Evolutionary conservation across 2,329 filamentous ascomycete genomes (phyloP).

Genomic region (Macrophomina phaseolina): DNA sequence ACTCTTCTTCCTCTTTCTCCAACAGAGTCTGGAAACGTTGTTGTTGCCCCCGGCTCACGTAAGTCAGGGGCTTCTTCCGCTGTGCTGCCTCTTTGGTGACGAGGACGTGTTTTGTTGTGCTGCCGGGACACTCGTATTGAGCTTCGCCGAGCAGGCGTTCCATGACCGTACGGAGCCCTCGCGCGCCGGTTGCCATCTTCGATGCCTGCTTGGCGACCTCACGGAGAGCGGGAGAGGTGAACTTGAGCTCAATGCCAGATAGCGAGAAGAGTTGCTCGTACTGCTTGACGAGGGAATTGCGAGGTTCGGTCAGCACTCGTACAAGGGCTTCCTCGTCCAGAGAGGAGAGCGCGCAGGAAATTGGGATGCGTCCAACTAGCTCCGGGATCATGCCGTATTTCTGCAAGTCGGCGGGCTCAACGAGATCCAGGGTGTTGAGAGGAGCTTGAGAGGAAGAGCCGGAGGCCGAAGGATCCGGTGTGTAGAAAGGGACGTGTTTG

Average conservation of each 20-base stretch:
- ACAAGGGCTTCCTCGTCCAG: constrained; percentile 73
- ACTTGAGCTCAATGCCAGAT: constrained; percentile 75
- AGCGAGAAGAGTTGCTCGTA: constrained; percentile 88
- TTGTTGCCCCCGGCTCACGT: constrained; percentile 51
- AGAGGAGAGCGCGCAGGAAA: constrained; percentile 83
- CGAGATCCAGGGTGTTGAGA: constrained; percentile 70
- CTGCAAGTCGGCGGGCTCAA: constrained; percentile 77
- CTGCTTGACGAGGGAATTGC: constrained; percentile 85
- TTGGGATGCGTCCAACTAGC: constrained; percentile 92
- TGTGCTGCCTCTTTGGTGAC: constrained; percentile 53
- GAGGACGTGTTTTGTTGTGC: constrained; percentile 52
- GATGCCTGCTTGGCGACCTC: constrained; percentile 77
- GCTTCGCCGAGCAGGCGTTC: constrained; percentile 53
- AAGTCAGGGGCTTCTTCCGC: constrained; percentile 48
- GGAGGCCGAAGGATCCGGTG: constrained; percentile 35
- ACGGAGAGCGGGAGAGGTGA: constrained; percentile 81
- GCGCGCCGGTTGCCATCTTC: constrained; percentile 72
- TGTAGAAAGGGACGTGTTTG: constrained; percentile 64
- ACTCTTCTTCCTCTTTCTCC: constrained; percentile 53
- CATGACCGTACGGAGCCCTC: constrained; percentile 55
- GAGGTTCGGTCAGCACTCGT: constrained; percentile 89
- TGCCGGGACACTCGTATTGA: constrained; percentile 57
- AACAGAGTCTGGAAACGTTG: constrained; percentile 48
- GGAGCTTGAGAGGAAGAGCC: constrained; percentile 36
- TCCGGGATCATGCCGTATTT: constrained; percentile 92